A percentile compares a stretch with the other conserved stretches of the same genome.
Conservation (phyloP, 139 green algal genomes). For the Diplosphaera chodatii region DNA sequence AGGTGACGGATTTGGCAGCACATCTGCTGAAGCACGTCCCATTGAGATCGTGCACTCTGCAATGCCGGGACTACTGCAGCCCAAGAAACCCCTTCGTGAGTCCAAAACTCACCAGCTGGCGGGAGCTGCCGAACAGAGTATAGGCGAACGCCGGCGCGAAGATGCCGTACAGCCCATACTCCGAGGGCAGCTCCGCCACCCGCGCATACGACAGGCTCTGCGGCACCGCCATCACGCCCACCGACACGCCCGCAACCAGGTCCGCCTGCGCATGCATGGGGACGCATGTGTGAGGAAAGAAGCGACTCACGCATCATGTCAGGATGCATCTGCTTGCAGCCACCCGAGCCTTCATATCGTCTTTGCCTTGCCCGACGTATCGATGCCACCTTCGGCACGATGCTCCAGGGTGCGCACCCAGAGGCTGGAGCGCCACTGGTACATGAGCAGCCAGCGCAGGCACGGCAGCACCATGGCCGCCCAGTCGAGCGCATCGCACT, state of each 20-base stretch:
- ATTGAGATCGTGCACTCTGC: no score
- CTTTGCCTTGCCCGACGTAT: no score
- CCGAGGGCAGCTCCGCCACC: constrained; percentile 43
- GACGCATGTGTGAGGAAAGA: no score
- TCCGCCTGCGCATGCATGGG: constrained; percentile 31
- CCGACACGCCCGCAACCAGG: constrained; percentile 41
- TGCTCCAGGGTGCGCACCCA: constrained; percentile 1
- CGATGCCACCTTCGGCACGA: no score
- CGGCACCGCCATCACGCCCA: constrained; percentile 59
- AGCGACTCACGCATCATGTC: no score
- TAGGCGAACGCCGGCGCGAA: constrained; percentile 68
- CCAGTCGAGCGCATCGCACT: neutral
- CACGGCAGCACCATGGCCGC: constrained; percentile 1
- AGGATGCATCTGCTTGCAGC: no score
- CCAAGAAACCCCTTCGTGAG: no score
- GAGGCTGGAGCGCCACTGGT: neutral
- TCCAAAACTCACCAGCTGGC: constrained; percentile 21
- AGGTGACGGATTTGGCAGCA: no score
- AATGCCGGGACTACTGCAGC: no score
- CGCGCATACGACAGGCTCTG: constrained; percentile 47
- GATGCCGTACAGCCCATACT: constrained; percentile 69
- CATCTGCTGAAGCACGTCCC: no score
- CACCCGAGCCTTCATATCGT: no score
- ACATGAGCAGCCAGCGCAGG: constrained; percentile 6
- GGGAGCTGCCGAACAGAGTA: constrained; percentile 46